Evolutionary conservation across 2,329 filamentous ascomycete species (phyloP).

Genomic region (Colletotrichum lindemuthianum): DNA sequence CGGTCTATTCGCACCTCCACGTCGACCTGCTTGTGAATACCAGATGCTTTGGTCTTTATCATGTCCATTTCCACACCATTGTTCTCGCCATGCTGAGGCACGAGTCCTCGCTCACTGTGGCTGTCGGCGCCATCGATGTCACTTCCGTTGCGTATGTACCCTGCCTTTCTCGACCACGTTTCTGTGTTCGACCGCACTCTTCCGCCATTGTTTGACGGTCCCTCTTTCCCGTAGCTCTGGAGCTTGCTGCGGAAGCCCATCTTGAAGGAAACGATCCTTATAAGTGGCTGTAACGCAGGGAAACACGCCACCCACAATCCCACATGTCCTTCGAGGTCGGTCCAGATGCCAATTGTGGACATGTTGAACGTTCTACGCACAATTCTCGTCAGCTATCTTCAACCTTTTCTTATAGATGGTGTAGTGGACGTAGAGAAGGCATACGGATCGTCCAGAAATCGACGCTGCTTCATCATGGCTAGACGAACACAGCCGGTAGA

Average conservation of each 20-base stretch:
- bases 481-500: slow-evolving; percentile 50
- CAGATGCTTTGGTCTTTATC: neutral
- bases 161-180: neutral
- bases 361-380: slow-evolving; percentile 47
- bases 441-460: slow-evolving; percentile 44
- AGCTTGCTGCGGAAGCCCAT: slow-evolving; percentile 40
- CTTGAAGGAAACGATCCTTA: slow-evolving; percentile 43
- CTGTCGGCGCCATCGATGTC: neutral
- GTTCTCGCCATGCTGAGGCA: neutral
- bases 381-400: neutral
- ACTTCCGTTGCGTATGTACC: neutral
- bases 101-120: neutral
- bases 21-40: neutral
- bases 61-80: neutral
- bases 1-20: neutral
- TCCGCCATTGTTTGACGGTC: neutral
- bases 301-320: slow-evolving; percentile 54
- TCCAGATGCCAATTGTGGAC: slow-evolving; percentile 49
- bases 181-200: neutral
- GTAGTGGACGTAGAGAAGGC: slow-evolving; percentile 26
- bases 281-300: slow-evolving; percentile 49
- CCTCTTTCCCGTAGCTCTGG: slow-evolving; percentile 12
- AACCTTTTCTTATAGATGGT: accelerated
- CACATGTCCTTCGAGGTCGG: slow-evolving; percentile 51
- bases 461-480: slow-evolving; percentile 42